A percentile compares a stretch with the other conserved stretches of the same genome.
These are phyloP conservation scores for Metschnikowia vanudenii DNA, from an alignment of 805 yeast species.

Conservation along the genomic window DNA sequence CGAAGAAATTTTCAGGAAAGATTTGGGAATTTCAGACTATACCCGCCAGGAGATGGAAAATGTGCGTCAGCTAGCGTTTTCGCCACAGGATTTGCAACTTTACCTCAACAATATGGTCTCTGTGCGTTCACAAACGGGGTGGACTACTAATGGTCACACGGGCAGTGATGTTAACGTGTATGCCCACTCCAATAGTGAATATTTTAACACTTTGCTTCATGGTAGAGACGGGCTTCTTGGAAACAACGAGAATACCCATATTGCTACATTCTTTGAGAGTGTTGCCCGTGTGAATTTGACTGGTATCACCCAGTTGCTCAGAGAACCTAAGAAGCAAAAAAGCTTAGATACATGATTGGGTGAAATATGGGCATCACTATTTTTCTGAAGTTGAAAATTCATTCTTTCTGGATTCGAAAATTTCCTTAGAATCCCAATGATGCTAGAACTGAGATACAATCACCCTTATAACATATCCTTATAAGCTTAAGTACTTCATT, in stretches of 20 bases:
- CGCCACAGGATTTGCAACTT: slow-evolving; percentile 45
- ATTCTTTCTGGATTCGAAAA: too few species aligned
- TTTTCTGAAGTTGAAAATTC: too few species aligned
- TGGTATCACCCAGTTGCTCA: slow-evolving; percentile 47
- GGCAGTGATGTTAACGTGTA: slow-evolving; percentile 95
- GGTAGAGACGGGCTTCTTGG: slow-evolving; percentile 55
- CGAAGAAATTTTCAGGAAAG: slow-evolving; percentile 53
- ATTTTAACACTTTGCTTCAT: slow-evolving; percentile 39
- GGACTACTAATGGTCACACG: slow-evolving; percentile 95
- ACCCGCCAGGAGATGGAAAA: slow-evolving; percentile 47
- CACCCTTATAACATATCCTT: too few species aligned
- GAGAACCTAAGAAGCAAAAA: too few species aligned
- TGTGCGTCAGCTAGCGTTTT: slow-evolving; percentile 18
- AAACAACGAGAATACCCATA: slow-evolving; percentile 81
- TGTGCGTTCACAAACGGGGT: slow-evolving; percentile 84
- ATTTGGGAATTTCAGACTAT: slow-evolving; percentile 64
- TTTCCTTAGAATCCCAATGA: too few species aligned
- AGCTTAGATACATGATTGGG: too few species aligned
- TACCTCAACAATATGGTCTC: slow-evolving; percentile 70
- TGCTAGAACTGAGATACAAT: too few species aligned
- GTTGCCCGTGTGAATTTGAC: slow-evolving; percentile 49
- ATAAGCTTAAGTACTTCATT: too few species aligned
- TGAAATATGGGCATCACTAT: too few species aligned
- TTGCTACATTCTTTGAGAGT: slow-evolving; percentile 69
- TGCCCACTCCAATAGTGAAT: slow-evolving; percentile 62